These are phyloP conservation scores for Populus euphratica DNA, from an alignment of 345 rosid species.

Conservation along the genomic window DNA sequence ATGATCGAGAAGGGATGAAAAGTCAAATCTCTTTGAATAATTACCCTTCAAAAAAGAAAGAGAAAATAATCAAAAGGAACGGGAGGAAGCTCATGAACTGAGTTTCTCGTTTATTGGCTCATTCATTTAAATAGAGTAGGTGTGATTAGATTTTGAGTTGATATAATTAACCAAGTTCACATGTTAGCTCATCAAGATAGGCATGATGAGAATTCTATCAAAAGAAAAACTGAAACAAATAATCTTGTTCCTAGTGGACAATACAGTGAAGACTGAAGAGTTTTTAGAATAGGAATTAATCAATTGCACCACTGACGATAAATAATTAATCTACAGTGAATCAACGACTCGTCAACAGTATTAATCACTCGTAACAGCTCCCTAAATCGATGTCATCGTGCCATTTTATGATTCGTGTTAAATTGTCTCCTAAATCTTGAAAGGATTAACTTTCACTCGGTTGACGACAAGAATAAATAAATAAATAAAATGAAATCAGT, in stretches of 20 bases:
- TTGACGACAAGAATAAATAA: too few species aligned
- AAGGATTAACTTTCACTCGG: too few species aligned
- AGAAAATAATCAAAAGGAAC: too few species aligned
- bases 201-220: neutral
- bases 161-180: neutral
- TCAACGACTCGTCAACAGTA: too few species aligned
- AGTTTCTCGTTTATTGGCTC: neutral
- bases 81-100: neutral
- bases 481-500: too few species aligned
- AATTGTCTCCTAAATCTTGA: too few species aligned
- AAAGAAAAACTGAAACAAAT: neutral
- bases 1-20: conserved; percentile 3
- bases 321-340: too few species aligned
- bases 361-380: too few species aligned
- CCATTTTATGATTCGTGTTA: too few species aligned
- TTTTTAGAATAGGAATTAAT: neutral
- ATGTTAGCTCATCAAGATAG: neutral
- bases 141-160: neutral
- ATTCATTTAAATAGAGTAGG: neutral
- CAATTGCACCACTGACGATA: too few species aligned
- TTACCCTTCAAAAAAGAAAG: neutral
- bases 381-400: too few species aligned
- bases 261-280: neutral
- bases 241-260: neutral
- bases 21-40: conserved; percentile 15